Conservation (phyloP, 1,284 basidiomycete genomes). For the Apiotrichum montevideense region DNA sequence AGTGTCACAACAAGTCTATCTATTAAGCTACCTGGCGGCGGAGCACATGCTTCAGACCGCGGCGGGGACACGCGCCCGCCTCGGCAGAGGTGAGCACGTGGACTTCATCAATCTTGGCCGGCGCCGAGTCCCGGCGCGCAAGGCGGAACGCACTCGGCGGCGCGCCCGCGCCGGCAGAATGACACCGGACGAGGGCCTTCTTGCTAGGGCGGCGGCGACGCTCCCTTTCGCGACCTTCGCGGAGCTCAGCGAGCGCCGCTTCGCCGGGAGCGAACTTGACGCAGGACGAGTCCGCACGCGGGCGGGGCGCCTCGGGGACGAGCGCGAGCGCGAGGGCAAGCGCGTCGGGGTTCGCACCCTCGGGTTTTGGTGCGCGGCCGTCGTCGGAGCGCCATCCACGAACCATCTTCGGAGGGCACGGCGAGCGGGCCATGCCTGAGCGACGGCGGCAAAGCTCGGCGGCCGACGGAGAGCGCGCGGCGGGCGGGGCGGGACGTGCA, state of each 20-base stretch:
- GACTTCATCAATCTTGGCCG: constrained; percentile 13
- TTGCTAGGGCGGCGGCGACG: background rate
- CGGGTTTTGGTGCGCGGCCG: background rate
- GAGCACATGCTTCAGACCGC: constrained; percentile 1
- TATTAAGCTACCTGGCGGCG: background rate
- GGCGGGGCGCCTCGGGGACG: background rate
- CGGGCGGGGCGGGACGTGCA: constrained; percentile 20
- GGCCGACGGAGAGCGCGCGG: constrained; percentile 27
- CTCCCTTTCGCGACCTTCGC: background rate
- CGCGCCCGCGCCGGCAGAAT: background rate
- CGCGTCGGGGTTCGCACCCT: background rate
- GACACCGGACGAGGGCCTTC: background rate
- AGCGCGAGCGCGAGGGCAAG: too few relatives aligned
- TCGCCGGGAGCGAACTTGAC: background rate
- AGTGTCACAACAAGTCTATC: background rate
- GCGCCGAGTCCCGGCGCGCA: constrained; percentile 11
- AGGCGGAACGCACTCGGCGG: background rate
- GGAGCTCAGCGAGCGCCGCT: background rate
- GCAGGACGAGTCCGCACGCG: background rate
- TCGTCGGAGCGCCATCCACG: constrained; percentile 15
- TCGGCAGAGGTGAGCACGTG: constrained; percentile 6
- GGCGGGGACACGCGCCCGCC: background rate
- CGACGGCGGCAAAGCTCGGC: constrained; percentile 27
- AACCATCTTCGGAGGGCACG: background rate
- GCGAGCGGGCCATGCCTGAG: background rate